Percentiles rank a stretch among this genome's conserved stretches.
Conservation (phyloP, 2,329 filamentous ascomycete species). For the Fusarium sp. region DNA sequence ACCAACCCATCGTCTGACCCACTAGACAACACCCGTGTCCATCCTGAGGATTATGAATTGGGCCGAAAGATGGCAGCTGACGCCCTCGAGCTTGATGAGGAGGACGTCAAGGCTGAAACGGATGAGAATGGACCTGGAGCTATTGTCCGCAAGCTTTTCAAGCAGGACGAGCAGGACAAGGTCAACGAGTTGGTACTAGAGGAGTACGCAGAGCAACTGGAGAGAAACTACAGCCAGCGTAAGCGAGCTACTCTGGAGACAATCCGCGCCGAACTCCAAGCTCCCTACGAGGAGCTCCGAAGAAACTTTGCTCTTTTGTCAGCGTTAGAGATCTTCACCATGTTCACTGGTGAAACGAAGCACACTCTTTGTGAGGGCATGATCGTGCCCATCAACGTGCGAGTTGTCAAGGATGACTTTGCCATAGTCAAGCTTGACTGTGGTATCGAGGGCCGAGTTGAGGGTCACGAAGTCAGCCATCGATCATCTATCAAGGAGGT, state of each 20-base stretch:
- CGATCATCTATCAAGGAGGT: conserved; percentile 78
- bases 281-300: conserved; percentile 93
- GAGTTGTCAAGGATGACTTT: conserved; percentile 90
- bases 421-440: conserved; percentile 94
- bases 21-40: conserved; percentile 94
- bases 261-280: conserved; percentile 91
- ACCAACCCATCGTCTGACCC: conserved; percentile 87
- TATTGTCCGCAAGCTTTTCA: conserved; percentile 94
- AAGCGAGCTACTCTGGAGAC: conserved; percentile 97
- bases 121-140: conserved; percentile 91
- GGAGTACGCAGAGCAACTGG: conserved; percentile 95
- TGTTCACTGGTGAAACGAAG: conserved; percentile 93
- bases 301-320: conserved; percentile 79
- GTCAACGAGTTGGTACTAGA: conserved; percentile 97
- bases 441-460: conserved; percentile 89
- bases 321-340: conserved; percentile 89
- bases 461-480: conserved; percentile 83
- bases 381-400: conserved; percentile 90
- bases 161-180: conserved; percentile 91
- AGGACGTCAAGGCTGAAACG: conserved; percentile 94
- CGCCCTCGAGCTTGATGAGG: conserved; percentile 94
- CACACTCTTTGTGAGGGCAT: conserved; percentile 88
- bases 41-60: conserved; percentile 98
- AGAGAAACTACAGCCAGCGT: conserved; percentile 90
- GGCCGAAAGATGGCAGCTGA: conserved; percentile 98